Percentiles rank a stretch among this genome's conserved stretches.
These are phyloP conservation scores for Bipolaris gigantea DNA, from an alignment of 2,329 filamentous ascomycete species.

Conservation along the genomic window DNA sequence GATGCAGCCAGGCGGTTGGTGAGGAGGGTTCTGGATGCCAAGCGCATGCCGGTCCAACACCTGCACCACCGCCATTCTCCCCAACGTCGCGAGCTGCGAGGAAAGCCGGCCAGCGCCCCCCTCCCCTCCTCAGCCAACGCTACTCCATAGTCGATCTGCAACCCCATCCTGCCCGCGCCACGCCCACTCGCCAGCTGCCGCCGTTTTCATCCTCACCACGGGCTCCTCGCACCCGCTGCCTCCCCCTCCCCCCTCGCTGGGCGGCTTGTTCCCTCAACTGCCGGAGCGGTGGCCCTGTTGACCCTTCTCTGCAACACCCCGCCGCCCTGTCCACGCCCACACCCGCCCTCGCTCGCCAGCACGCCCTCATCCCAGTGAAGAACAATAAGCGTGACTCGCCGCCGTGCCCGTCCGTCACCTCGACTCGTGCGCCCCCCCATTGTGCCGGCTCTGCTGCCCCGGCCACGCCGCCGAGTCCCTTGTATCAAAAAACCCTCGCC, in stretches of 20 bases:
- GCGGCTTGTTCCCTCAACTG: conserved; percentile 10
- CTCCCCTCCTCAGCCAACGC: conserved; percentile 6
- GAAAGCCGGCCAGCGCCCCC: conserved; percentile 12
- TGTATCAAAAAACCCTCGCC: conserved; percentile 22
- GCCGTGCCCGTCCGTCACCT: not conserved
- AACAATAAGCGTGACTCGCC: not conserved
- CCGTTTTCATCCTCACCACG: not conserved
- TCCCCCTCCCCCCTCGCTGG: conserved; percentile 3
- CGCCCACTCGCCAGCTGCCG: conserved; percentile 1
- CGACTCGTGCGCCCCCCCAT: conserved; percentile 1
- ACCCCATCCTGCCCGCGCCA: conserved; percentile 9
- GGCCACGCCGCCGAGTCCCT: conserved; percentile 1
- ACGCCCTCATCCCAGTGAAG: conserved; percentile 9
- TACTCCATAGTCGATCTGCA: conserved; percentile 2
- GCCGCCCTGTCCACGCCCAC: conserved; percentile 8
- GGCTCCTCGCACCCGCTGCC: conserved; percentile 4
- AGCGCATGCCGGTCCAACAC: conserved; percentile 13
- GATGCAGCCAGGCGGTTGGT: conserved; percentile 6
- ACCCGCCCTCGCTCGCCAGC: conserved; percentile 14
- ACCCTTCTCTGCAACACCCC: conserved; percentile 6
- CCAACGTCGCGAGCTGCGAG: conserved; percentile 16
- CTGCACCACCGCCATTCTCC: conserved; percentile 14
- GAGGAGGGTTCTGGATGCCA: conserved; percentile 11
- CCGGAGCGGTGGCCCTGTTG: conserved; percentile 5
- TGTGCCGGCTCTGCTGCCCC: conserved; percentile 12